Percentiles rank a stretch among this genome's conserved stretches.
phyloP scores from a whole-genome alignment of 1,284 basidiomycete species.

The Malassezia sp. region DNA sequence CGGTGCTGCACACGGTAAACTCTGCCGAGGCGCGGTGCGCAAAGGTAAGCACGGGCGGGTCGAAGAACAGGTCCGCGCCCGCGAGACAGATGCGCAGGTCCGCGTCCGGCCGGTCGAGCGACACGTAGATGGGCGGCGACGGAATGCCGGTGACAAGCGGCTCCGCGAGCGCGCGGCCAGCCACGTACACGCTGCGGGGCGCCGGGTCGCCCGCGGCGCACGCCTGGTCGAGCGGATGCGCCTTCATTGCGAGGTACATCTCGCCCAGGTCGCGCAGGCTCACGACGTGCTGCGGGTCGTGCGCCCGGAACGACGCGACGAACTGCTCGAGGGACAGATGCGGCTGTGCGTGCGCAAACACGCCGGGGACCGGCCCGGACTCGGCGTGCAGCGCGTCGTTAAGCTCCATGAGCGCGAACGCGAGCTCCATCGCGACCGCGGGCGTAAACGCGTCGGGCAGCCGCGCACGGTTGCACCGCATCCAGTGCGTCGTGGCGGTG shows the following conservation, averaged over 20 bases:
- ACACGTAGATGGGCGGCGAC: constrained; percentile 29
- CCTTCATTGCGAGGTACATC: constrained; percentile 28
- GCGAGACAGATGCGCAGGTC: constrained; percentile 35
- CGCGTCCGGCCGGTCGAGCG: constrained; percentile 31
- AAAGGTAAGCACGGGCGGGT: constrained; percentile 39
- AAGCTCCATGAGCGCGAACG: constrained; percentile 72
- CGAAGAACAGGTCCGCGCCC: constrained; percentile 32
- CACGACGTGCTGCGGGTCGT: constrained; percentile 23
- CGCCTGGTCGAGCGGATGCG: constrained; percentile 31
- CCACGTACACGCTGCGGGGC: constrained; percentile 21
- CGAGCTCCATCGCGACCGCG: constrained; percentile 53
- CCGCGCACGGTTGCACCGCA: constrained; percentile 59
- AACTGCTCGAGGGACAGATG: constrained; percentile 25
- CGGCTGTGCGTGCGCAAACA: constrained; percentile 22
- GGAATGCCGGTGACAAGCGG: constrained; percentile 30
- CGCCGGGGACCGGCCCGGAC: constrained; percentile 16
- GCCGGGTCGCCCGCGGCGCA: constrained; percentile 18
- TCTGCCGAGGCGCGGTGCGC: constrained; percentile 17
- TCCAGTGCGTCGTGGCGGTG: constrained; percentile 76
- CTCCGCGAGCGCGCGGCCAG: constrained; percentile 23
- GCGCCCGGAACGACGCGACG: constrained; percentile 25
- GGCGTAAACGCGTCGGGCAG: constrained; percentile 27
- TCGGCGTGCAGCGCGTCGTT: constrained; percentile 52
- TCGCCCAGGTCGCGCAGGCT: constrained; percentile 36
- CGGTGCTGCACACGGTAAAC: constrained; percentile 34